Evolutionary conservation across 2,329 filamentous ascomycete genomes (phyloP).

Genomic region (Aspergillus terreus): DNA sequence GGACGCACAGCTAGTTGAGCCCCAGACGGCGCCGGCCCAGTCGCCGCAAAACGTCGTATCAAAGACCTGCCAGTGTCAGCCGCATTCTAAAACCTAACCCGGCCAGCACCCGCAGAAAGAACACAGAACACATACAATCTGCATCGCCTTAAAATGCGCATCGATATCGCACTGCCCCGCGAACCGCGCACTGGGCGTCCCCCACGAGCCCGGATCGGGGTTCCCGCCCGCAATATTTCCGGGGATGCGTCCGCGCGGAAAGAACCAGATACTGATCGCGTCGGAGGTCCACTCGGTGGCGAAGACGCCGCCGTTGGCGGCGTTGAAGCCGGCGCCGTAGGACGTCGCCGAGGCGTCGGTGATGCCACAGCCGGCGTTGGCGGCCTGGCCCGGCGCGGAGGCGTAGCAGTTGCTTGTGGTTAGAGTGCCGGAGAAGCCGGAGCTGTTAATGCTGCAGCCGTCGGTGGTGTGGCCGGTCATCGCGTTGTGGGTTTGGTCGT

Average conservation of each 20-base stretch:
- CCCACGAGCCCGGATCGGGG: slow-evolving; percentile 68
- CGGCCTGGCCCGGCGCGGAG: slow-evolving; percentile 38
- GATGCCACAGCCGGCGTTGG: slow-evolving; percentile 59
- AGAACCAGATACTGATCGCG: slow-evolving; percentile 78
- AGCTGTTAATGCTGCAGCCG: slow-evolving; percentile 56
- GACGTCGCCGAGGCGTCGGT: slow-evolving; percentile 46
- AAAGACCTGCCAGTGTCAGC: slow-evolving; percentile 34
- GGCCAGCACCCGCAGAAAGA: not conserved
- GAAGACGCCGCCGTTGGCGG: slow-evolving; percentile 65
- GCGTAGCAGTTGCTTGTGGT: slow-evolving; percentile 58
- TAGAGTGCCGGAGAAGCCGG: slow-evolving; percentile 45
- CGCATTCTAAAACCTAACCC: not conserved
- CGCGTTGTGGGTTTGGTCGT: slow-evolving; percentile 55
- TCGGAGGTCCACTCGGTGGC: slow-evolving; percentile 71
- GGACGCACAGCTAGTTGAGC: slow-evolving; percentile 55
- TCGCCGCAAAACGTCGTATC: slow-evolving; percentile 85
- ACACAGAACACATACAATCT: slow-evolving; percentile 49
- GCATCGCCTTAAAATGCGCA: slow-evolving; percentile 65
- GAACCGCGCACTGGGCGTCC: slow-evolving; percentile 65
- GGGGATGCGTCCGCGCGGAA: slow-evolving; percentile 65
- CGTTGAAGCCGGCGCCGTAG: slow-evolving; percentile 70
- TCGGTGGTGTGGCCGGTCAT: slow-evolving; percentile 66
- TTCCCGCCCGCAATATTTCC: slow-evolving; percentile 55
- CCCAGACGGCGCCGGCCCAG: slow-evolving; percentile 76
- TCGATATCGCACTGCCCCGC: slow-evolving; percentile 67